These are phyloP conservation scores for Chrysoporthe deuterocubensis DNA, from an alignment of 2,329 filamentous ascomycete species.

Conservation along the genomic window DNA sequence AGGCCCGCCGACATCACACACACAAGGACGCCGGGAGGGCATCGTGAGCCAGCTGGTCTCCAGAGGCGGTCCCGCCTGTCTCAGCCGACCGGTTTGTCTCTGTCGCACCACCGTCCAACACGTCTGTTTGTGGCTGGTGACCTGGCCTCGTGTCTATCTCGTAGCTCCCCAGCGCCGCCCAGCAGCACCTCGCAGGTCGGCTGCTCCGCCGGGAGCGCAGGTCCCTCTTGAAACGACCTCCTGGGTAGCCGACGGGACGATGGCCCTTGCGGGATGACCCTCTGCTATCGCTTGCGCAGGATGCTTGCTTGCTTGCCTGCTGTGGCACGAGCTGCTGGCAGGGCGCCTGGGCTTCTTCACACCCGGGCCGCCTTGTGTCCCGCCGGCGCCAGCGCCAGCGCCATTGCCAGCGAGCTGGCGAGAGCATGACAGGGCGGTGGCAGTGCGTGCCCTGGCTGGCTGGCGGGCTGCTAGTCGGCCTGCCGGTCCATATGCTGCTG, in stretches of 20 bases:
- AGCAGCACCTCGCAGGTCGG: neutral
- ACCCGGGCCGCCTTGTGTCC: too few relatives aligned
- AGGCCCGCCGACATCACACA: neutral
- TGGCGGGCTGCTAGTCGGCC: neutral
- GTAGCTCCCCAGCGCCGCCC: neutral
- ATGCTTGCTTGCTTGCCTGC: neutral
- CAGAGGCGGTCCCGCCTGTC: constrained; percentile 1
- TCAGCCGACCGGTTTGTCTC: constrained; percentile 5
- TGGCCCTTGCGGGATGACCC: neutral
- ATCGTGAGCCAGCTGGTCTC: neutral
- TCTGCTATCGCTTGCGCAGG: neutral
- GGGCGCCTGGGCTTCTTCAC: neutral
- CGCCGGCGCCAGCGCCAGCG: too few relatives aligned
- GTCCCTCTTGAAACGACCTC: neutral
- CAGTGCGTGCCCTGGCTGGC: too few relatives aligned
- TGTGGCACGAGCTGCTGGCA: neutral
- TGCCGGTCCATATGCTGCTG: neutral
- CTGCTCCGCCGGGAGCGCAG: too few relatives aligned
- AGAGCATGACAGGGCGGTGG: too few relatives aligned
- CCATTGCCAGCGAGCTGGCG: too few relatives aligned
- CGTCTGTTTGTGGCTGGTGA: neutral
- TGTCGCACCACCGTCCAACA: neutral
- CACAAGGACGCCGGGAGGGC: neutral
- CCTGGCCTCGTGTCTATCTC: neutral
- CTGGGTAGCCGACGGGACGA: neutral